Percentiles rank a stretch among this genome's conserved stretches.
These are phyloP conservation scores for Tricholoma terreum DNA, from an alignment of 768 basidiomycete species.

Conservation along the genomic window DNA sequence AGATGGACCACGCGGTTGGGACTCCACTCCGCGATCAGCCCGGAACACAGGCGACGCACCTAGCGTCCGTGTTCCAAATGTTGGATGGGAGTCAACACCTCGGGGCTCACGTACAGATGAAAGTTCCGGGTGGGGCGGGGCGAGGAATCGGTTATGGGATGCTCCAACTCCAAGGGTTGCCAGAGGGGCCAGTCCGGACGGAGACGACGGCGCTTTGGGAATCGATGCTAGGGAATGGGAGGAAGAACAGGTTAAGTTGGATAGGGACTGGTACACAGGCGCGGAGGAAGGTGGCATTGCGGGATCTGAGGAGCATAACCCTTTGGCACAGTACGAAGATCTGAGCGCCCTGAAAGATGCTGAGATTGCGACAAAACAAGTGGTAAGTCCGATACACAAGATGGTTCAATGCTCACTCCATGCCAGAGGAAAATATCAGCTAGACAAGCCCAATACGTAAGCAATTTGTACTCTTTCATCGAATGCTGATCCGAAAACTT, in stretches of 20 bases:
- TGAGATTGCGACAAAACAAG: conserved; percentile 74
- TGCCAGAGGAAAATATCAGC: conserved; percentile 84
- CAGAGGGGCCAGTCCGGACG: conserved; percentile 68
- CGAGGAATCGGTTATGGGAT: conserved; percentile 66
- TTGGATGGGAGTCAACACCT: conserved; percentile 94
- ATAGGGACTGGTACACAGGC: conserved; percentile 95
- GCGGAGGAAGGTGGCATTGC: conserved; percentile 85
- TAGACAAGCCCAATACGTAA: conserved; percentile 91
- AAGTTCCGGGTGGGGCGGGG: conserved; percentile 60
- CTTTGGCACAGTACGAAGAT: conserved; percentile 91
- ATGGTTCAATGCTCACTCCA: conserved; percentile 10
- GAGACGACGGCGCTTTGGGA: conserved; percentile 57
- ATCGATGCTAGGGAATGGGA: conserved; percentile 92
- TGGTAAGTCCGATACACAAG: conserved; percentile 41
- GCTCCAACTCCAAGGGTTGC: conserved; percentile 75
- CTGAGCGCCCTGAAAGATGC: conserved; percentile 63
- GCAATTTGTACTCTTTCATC: conserved; percentile 23
- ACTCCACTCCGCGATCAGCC: conserved; percentile 61
- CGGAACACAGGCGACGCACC: conserved; percentile 60
- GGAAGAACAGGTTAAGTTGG: conserved; percentile 88
- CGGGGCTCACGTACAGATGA: conserved; percentile 52
- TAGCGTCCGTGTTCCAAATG: conserved; percentile 86
- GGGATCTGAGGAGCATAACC: conserved; percentile 90
- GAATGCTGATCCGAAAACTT: neutral
- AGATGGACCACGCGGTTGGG: conserved; percentile 41